Evolutionary conservation across 1,284 basidiomycete genomes (phyloP).

Genomic region (Ganoderma meredithae): DNA sequence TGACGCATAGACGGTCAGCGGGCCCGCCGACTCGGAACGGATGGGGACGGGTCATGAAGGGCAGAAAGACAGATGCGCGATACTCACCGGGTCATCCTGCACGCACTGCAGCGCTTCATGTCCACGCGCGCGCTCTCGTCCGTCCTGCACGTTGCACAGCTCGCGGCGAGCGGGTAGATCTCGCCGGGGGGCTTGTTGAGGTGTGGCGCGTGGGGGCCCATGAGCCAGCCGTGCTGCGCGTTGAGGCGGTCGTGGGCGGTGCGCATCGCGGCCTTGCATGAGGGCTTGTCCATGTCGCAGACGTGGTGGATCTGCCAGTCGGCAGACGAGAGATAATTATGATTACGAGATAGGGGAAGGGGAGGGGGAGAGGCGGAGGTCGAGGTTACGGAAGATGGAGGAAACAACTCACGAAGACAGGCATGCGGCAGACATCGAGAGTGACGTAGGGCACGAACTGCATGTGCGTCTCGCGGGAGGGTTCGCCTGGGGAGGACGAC

Average conservation of each 20-base stretch:
- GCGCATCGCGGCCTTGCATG: constrained; percentile 16
- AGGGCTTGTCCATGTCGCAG: constrained; percentile 23
- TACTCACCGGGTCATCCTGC: constrained; percentile 24
- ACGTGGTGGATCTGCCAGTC: constrained; percentile 23
- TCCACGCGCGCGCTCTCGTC: constrained; percentile 16
- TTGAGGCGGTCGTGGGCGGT: constrained; percentile 20
- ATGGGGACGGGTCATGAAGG: neutral
- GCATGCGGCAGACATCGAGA: constrained; percentile 17
- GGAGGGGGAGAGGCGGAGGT: neutral
- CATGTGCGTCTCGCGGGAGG: constrained; percentile 26
- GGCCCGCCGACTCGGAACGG: neutral
- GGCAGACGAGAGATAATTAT: neutral
- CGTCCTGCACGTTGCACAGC: constrained; percentile 23
- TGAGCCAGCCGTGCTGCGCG: constrained; percentile 18
- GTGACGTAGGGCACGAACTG: constrained; percentile 20
- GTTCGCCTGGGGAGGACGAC: constrained; percentile 5
- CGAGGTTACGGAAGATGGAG: neutral
- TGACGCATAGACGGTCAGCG: neutral
- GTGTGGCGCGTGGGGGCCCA: constrained; percentile 21
- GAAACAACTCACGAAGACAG: constrained; percentile 21
- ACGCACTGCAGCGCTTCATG: constrained; percentile 21
- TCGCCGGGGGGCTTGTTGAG: constrained; percentile 16
- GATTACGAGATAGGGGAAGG: neutral
- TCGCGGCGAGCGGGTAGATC: constrained; percentile 24
- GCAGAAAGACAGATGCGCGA: neutral